phyloP scores from a whole-genome alignment of 2,329 filamentous ascomycete genomes.

The Ceratocystis alfenasii region DNA sequence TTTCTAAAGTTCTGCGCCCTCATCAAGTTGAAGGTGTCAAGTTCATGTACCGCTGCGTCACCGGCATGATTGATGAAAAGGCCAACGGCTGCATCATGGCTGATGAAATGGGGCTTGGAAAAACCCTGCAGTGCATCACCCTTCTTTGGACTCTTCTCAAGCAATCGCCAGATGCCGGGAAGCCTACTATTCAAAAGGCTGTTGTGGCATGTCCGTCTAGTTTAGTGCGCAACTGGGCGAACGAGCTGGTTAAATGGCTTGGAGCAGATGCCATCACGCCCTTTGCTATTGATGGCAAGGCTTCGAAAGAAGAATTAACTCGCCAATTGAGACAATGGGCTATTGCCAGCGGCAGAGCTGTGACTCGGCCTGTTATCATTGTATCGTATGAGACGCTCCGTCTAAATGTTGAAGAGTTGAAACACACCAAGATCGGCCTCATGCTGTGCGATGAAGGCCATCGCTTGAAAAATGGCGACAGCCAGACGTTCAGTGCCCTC shows the following conservation, averaged over 20 bases:
- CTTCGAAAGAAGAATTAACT: slow-evolving; percentile 82
- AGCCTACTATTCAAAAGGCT: slow-evolving; percentile 85
- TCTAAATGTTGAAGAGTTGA: slow-evolving; percentile 80
- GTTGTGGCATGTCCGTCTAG: slow-evolving; percentile 95
- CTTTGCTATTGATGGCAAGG: slow-evolving; percentile 95
- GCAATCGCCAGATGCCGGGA: slow-evolving; percentile 91
- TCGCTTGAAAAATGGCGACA: slow-evolving; percentile 91
- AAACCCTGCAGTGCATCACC: slow-evolving; percentile 93
- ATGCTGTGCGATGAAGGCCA: slow-evolving; percentile 95
- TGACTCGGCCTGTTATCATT: slow-evolving; percentile 88
- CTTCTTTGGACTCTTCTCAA: slow-evolving; percentile 95
- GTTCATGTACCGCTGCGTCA: slow-evolving; percentile 90
- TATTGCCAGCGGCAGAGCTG: slow-evolving; percentile 74
- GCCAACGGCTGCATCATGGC: slow-evolving; percentile 99
- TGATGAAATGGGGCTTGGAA: slow-evolving; percentile 96
- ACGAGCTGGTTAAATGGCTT: slow-evolving; percentile 93
- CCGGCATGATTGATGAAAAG: slow-evolving; percentile 85
- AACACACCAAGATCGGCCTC: slow-evolving; percentile 78
- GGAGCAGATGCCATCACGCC: slow-evolving; percentile 81
- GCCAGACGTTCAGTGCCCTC: slow-evolving; percentile 82
- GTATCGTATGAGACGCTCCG: slow-evolving; percentile 95
- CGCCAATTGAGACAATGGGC: slow-evolving; percentile 90
- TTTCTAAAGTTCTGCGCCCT: slow-evolving; percentile 81
- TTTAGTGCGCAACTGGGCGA: slow-evolving; percentile 95
- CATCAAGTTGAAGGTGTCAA: slow-evolving; percentile 98